A percentile compares a stretch with the other conserved stretches of the same genome.
Conservation (phyloP, 2,329 filamentous ascomycete species). For the Aureobasidium sp. region DNA sequence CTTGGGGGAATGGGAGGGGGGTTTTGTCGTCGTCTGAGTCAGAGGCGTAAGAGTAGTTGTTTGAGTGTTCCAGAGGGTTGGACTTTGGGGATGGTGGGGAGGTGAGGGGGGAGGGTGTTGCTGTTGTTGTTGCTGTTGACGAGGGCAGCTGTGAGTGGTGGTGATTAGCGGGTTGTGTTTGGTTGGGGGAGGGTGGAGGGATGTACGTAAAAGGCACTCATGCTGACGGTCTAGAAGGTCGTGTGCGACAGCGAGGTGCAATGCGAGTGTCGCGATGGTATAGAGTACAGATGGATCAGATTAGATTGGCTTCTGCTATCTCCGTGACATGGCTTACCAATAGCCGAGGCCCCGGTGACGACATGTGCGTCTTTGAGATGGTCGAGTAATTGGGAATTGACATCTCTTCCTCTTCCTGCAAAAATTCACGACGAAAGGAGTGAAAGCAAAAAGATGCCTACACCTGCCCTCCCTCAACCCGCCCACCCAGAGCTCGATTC, state of each 20-base stretch:
- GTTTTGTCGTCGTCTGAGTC: conserved; percentile 43
- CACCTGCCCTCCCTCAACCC: conserved; percentile 49
- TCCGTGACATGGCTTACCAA: conserved; percentile 10
- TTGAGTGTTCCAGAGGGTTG: conserved; percentile 23
- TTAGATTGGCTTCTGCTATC: conserved; percentile 1
- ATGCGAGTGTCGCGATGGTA: neutral
- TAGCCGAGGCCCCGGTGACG: conserved; percentile 13
- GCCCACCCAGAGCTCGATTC: conserved; percentile 54
- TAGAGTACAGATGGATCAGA: conserved; percentile 9
- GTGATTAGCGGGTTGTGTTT: neutral
- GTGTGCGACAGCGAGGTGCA: neutral
- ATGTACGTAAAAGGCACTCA: conserved; percentile 17
- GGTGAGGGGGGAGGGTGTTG: conserved; percentile 16
- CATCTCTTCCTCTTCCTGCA: neutral
- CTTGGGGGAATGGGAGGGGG: conserved; percentile 79
- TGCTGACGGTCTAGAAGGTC: neutral
- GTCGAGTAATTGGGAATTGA: no score
- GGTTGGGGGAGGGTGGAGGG: neutral
- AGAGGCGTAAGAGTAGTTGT: conserved; percentile 41
- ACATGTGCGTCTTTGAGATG: neutral
- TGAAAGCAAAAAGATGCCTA: conserved; percentile 23
- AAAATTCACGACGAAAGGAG: neutral
- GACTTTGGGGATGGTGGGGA: conserved; percentile 19
- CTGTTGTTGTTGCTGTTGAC: conserved; percentile 17
- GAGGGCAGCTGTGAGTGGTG: conserved; percentile 14